Percentiles rank a stretch among this genome's conserved stretches.
These are phyloP conservation scores for Fraxinus greggii DNA, from an alignment of 305 asterid genomes.

Conservation along the genomic window DNA sequence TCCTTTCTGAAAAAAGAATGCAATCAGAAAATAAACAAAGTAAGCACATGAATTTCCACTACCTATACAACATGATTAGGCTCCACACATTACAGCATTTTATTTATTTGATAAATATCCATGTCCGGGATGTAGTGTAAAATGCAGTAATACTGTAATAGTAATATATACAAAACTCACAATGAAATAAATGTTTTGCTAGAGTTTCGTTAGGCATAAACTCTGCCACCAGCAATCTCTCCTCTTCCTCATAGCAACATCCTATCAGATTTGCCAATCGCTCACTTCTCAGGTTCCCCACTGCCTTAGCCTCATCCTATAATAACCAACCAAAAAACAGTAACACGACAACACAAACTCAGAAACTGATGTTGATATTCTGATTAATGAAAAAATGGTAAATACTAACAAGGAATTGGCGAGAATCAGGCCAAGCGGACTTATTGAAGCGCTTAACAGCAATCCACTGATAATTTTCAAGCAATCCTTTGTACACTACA, in stretches of 20 bases:
- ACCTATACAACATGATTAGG: not conserved
- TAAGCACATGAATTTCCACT: not conserved
- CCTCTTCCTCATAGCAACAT: slow-evolving; percentile 30
- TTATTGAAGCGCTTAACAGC: slow-evolving; percentile 64
- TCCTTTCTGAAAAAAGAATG: not conserved
- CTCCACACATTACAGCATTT: not conserved
- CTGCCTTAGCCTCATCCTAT: slow-evolving; percentile 36
- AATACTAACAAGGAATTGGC: slow-evolving; percentile 53
- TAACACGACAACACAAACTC: not conserved
- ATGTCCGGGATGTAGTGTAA: not conserved
- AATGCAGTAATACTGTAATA: not conserved
- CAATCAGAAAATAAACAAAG: not conserved
- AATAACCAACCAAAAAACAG: not conserved
- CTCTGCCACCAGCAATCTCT: slow-evolving; percentile 48
- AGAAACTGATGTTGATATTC: slow-evolving; percentile 17
- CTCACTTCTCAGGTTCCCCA: slow-evolving; percentile 28
- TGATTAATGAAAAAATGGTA: not conserved
- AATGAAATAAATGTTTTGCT: slow-evolving; percentile 72
- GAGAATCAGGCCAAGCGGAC: slow-evolving; percentile 67
- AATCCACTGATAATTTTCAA: slow-evolving; percentile 40
- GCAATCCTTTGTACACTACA: slow-evolving; percentile 61
- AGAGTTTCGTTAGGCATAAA: slow-evolving; percentile 71
- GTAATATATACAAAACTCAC: slow-evolving; percentile 38
- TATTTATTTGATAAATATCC: not conserved
- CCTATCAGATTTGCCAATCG: slow-evolving; percentile 33